These are phyloP conservation scores for Buddleja alternifolia DNA, from an alignment of 257 asterid genomes.

Conservation along the genomic window DNA sequence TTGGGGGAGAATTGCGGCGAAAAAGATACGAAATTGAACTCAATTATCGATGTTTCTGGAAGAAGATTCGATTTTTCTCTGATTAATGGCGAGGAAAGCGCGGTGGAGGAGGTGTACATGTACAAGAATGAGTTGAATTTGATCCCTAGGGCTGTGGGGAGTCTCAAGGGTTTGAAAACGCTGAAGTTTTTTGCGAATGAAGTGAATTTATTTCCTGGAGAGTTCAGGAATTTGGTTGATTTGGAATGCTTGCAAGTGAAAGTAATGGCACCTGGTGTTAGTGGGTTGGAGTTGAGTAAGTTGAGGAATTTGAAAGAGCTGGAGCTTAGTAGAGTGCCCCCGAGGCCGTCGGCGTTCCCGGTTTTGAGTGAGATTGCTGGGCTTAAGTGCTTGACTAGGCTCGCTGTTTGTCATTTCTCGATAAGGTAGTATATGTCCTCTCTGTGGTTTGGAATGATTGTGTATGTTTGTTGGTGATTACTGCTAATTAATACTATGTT, in stretches of 20 bases:
- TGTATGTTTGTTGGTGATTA: background rate
- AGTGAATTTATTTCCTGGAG: slow-evolving; percentile 77
- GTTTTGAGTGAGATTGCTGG: slow-evolving; percentile 71
- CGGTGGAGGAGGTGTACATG: slow-evolving; percentile 62
- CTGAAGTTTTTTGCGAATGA: slow-evolving; percentile 84
- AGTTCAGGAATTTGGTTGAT: slow-evolving; percentile 62
- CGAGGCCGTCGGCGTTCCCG: slow-evolving; percentile 71
- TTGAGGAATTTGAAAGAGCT: slow-evolving; percentile 78
- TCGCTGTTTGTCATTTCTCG: slow-evolving; percentile 88
- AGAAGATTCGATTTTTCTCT: slow-evolving; percentile 62
- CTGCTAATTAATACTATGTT: background rate
- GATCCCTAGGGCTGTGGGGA: slow-evolving; percentile 67
- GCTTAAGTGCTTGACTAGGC: slow-evolving; percentile 76
- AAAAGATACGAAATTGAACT: slow-evolving; percentile 38
- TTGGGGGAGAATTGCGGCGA: slow-evolving; percentile 36
- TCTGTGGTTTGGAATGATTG: background rate
- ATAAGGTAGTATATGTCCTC: slow-evolving; percentile 58
- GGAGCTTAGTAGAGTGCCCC: slow-evolving; percentile 80
- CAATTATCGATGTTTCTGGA: slow-evolving; percentile 68
- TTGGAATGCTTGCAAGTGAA: slow-evolving; percentile 81
- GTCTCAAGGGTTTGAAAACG: slow-evolving; percentile 61
- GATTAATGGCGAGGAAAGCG: slow-evolving; percentile 37
- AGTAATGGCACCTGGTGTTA: slow-evolving; percentile 62
- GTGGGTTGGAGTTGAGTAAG: slow-evolving; percentile 73
- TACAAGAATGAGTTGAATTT: slow-evolving; percentile 81